Evolutionary conservation across 768 basidiomycete genomes (phyloP).

Genomic region (Rossbeevera mucosa): DNA sequence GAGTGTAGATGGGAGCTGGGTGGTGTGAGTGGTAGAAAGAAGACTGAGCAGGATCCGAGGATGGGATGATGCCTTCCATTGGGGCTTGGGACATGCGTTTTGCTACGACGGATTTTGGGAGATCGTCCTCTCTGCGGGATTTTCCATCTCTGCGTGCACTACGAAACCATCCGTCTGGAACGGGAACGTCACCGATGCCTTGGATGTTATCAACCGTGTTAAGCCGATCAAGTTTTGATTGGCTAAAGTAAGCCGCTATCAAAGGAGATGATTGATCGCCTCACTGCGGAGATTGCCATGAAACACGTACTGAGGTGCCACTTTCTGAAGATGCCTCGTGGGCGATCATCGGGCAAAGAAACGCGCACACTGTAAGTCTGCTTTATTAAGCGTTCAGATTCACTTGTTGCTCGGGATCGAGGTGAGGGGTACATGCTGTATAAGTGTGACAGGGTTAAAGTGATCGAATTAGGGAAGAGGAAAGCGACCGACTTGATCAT

Average conservation of each 20-base stretch:
- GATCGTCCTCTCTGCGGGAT: slow-evolving; percentile 36
- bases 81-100: slow-evolving; percentile 32
- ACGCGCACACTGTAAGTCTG: slow-evolving; percentile 53
- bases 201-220: slow-evolving; percentile 68
- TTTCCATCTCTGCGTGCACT: slow-evolving; percentile 69
- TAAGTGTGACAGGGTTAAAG: slow-evolving; percentile 11
- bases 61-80: slow-evolving; percentile 27
- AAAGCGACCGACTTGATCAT: slow-evolving; percentile 54
- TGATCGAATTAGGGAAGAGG: slow-evolving; percentile 29
- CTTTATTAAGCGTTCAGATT: slow-evolving; percentile 45
- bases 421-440: slow-evolving; percentile 37
- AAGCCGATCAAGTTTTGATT: slow-evolving; percentile 65
- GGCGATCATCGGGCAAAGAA: slow-evolving; percentile 41
- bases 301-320: slow-evolving; percentile 50
- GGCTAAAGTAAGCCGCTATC: slow-evolving; percentile 81
- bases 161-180: slow-evolving; percentile 76
- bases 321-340: slow-evolving; percentile 41
- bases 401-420: slow-evolving; percentile 36
- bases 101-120: slow-evolving; percentile 46
- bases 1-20: slow-evolving; percentile 23
- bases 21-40: slow-evolving; percentile 23
- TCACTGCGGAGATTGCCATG: slow-evolving; percentile 28
- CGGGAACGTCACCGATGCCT: slow-evolving; percentile 57
- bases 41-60: slow-evolving; percentile 17
- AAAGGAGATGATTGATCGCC: slow-evolving; percentile 7